Evolutionary conservation across 2,329 filamentous ascomycete genomes (phyloP).

Genomic region (Dissoconium aciculare): DNA sequence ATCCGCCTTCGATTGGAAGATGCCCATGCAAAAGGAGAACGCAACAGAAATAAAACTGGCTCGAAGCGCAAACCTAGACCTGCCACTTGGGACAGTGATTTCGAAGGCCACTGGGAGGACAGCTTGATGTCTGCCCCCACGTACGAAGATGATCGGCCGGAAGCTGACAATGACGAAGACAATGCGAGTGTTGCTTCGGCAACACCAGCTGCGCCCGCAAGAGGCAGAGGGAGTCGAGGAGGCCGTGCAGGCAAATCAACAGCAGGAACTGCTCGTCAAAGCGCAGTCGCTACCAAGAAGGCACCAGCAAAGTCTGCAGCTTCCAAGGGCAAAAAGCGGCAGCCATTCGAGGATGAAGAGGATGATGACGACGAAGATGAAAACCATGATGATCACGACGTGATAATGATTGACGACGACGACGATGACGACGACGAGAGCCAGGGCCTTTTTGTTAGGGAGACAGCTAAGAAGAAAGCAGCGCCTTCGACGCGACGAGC

Average conservation of each 20-base stretch:
- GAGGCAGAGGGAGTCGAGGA: slow-evolving; percentile 34
- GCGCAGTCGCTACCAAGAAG: slow-evolving; percentile 25
- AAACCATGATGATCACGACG: slow-evolving; percentile 29
- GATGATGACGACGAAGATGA: slow-evolving; percentile 32
- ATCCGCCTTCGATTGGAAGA: slow-evolving; percentile 48
- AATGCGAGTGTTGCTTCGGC: slow-evolving; percentile 17
- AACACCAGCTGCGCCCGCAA: slow-evolving; percentile 26
- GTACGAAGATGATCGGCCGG: slow-evolving; percentile 30
- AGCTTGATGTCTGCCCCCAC: slow-evolving; percentile 50
- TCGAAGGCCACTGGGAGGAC: slow-evolving; percentile 75
- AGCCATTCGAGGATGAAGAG: slow-evolving; percentile 26
- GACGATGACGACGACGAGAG: slow-evolving; percentile 34
- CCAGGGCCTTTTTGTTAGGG: slow-evolving; percentile 29
- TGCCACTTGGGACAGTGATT: slow-evolving; percentile 72
- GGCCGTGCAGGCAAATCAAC: slow-evolving; percentile 28
- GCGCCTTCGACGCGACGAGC: slow-evolving; percentile 13
- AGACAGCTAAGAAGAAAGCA: slow-evolving; percentile 7
- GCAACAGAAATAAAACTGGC: slow-evolving; percentile 38
- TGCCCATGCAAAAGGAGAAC: slow-evolving; percentile 50
- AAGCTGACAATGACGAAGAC: slow-evolving; percentile 29
- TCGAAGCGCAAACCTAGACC: slow-evolving; percentile 49
- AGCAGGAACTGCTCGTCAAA: slow-evolving; percentile 23
- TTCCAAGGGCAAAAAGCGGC: slow-evolving; percentile 29
- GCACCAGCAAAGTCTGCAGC: slow-evolving; percentile 22
- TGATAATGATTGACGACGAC: slow-evolving; percentile 28